Base-by-base conservation (phyloP, 2,329 filamentous ascomycete species). In the Ceratocystis smalleyi region DNA sequence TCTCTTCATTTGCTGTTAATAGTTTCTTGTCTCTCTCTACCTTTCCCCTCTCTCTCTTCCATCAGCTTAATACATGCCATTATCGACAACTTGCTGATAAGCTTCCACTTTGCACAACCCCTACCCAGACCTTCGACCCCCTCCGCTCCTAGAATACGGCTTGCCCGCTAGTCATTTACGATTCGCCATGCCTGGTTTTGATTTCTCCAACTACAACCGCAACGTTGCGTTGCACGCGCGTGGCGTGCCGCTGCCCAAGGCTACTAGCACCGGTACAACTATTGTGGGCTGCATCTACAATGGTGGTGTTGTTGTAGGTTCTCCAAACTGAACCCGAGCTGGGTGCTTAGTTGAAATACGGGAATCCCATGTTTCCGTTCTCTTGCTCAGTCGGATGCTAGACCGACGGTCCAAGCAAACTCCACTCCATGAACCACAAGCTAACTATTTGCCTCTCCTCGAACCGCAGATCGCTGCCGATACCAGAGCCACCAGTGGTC, bases 191-290 rank as follows among this genome's bases (percentile, higher is more conserved):
- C 86, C 89, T 72, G 91, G 91, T 79, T 96, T 96, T 83, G 91
- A 97, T 80, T 99, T 99, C 83, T 95, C 91, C 76, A 99, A 99
- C 83, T 94, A 97, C 84, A 96, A 96, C 83, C 90, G 94, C 81
- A 99, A 99, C 84, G 85, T 88, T 75, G 92, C 92, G 69, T 85
- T 99, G 70, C 92, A 97, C 76, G 90, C 92, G 71, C 85, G 87
- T 77, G 95, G 95, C 70, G 87, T 97, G 62, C 94, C 94, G 68
- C 81, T 97, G 67, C 94, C 95, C 71, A 97, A 96, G 79, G 94
- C 94, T 68, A 99, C 94, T 67, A 96, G 91, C 78, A 99, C 94
- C 67, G 94, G 94, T 79, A 99, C 94, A 67, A 99, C 94, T 69
- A 99, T 99, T 77, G 94, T 99, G 62, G 94, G 94, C 71, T 97